Evolutionary conservation across 139 green algal species (phyloP).

Genomic region (Limnomonas spitsbergensis): DNA sequence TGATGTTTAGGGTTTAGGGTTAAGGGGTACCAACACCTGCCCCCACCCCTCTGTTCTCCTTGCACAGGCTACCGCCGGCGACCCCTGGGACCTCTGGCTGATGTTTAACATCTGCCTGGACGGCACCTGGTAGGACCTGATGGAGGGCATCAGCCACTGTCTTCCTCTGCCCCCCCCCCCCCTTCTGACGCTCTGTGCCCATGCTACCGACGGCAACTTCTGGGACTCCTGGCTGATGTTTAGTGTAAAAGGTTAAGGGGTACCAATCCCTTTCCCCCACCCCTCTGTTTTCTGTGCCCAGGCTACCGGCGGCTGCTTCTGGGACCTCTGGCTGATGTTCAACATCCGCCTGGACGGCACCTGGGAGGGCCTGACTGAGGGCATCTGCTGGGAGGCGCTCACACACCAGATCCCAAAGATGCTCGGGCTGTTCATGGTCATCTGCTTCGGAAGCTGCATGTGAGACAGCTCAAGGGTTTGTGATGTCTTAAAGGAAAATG

Average conservation of each 20-base stretch:
- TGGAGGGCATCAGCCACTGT: conserved; percentile 49
- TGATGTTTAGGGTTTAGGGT: no score
- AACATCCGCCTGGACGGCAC: conserved; percentile 31
- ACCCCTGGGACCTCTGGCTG: conserved; percentile 70
- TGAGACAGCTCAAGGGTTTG: no score
- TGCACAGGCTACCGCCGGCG: conserved; percentile 32
- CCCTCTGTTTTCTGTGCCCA: no score
- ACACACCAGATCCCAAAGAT: conserved; percentile 57
- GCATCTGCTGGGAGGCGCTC: conserved; percentile 52
- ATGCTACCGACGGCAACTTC: no score
- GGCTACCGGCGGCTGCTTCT: conserved; percentile 53
- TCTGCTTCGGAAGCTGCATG: conserved; percentile 78
- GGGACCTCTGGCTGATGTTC: conserved; percentile 67
- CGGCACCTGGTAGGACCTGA: conserved; percentile 15
- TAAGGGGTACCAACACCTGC: no score
- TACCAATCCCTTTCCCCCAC: no score
- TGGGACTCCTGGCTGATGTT: no score
- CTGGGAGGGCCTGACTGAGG: conserved; percentile 28
- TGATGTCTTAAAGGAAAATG: no score
- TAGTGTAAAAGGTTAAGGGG: no score
- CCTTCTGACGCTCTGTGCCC: no score
- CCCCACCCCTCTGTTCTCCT: no score
- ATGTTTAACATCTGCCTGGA: conserved; percentile 55
- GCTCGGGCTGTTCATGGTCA: conserved; percentile 69
- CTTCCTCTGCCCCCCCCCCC: no score